Evolutionary conservation across 129 eudicot species (phyloP), one percentile per base, ranked within the genome.

Genomic region (Scalesia atractyloides): DNA sequence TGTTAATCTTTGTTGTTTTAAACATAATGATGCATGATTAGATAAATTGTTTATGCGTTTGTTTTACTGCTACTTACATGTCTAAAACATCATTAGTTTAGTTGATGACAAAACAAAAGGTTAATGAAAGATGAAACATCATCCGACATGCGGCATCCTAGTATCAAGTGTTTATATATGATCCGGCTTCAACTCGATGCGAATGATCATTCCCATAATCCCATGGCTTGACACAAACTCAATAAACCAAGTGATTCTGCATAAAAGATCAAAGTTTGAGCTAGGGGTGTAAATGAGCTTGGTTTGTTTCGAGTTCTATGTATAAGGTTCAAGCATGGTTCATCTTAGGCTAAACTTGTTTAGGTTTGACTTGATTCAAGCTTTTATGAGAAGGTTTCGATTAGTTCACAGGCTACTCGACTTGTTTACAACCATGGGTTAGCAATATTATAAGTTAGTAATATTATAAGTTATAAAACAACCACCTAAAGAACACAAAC

Each of bases 1-100:
- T 26, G 26, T 76, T 22, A 18, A 69, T 37, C 44, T 48, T 46
- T 76, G 68, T 33, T 68, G 61, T 57, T 17, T 54, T 24, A 33
- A 47, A 58, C 9, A 5, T 18, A 1, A 13, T 33, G 3, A 33
- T 66, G 13, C 30, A 20, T 59, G 57, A 58, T 15, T 68, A 33
- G 30, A 46, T 59, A 66, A 7, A 22, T 56, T 33, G 56, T 64
- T 39, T 62, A 51, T 74, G 59, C 9, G 24, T 52, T 51, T 17
- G 36, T 19, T 13, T 17, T 34, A 37, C 49, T n/a, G 41, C 41
- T 64, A 10, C 14, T 11, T 60, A 59, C 1, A 59, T 59, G 16
- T 56, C 43, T 59, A 26, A 11, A 26, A 36, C 6, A 60, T 20
- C 36, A 18, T 18, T 57, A 57, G 15, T 4, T 11, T 57, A 57